Conservation (phyloP, 257 asterid genomes). For the Euphrasia confusa region DNA sequence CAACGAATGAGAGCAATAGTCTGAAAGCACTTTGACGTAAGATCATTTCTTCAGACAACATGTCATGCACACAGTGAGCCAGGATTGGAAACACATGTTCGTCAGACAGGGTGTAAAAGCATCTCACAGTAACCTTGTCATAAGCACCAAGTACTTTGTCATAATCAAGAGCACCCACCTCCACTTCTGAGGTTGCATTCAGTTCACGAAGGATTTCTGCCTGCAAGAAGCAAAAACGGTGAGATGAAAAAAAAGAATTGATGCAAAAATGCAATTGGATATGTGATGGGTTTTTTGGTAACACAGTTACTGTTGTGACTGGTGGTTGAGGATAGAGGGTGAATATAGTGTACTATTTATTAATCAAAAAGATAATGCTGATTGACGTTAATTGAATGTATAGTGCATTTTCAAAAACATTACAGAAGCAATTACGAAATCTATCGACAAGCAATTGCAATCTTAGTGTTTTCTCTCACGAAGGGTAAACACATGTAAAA, state of each 20-base stretch:
- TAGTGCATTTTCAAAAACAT: not conserved
- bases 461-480: constrained; percentile 10
- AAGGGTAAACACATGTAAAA: not conserved
- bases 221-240: constrained; percentile 37
- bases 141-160: constrained; percentile 73
- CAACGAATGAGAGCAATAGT: constrained; percentile 65
- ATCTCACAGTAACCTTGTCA: constrained; percentile 48
- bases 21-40: constrained; percentile 83
- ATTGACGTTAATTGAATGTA: not conserved
- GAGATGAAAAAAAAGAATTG: not conserved
- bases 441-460: not conserved
- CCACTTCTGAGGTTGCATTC: constrained; percentile 65
- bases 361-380: not conserved
- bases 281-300: not conserved
- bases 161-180: constrained; percentile 73
- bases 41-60: constrained; percentile 80
- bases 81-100: constrained; percentile 68
- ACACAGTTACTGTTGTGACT: not conserved
- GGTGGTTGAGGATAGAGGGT: not conserved
- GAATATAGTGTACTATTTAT: not conserved
- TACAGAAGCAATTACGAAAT: not conserved
- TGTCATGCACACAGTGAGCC: constrained; percentile 68
- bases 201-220: constrained; percentile 68
- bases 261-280: not conserved
- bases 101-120: constrained; percentile 48